Evolutionary conservation across 805 yeast genomes (phyloP).

Genomic region (Candida takata): DNA sequence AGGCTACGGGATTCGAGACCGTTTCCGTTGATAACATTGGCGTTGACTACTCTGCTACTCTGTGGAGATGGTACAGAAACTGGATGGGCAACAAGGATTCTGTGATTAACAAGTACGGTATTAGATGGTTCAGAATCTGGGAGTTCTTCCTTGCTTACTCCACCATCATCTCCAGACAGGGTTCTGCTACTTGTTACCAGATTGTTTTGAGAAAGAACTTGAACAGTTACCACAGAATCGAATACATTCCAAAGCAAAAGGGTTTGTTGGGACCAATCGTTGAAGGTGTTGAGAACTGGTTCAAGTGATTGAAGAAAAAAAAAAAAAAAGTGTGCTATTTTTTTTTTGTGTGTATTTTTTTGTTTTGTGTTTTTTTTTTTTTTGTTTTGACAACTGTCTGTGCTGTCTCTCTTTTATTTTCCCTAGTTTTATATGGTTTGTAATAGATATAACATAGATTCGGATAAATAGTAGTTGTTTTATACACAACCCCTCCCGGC

Average conservation of each 20-base stretch:
- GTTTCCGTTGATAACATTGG: constrained; percentile 83
- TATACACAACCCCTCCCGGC: no score
- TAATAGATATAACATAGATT: no score
- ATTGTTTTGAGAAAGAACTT: constrained; percentile 85
- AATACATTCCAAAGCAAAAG: constrained; percentile 70
- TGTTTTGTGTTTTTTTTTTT: no score
- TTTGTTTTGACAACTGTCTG: no score
- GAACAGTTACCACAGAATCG: constrained; percentile 76
- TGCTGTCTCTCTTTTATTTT: no score
- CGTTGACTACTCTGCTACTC: constrained; percentile 84
- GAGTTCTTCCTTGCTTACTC: constrained; percentile 82
- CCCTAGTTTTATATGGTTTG: no score
- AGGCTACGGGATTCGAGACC: constrained; percentile 81
- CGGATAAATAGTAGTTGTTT: no score
- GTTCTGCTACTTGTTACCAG: constrained; percentile 88
- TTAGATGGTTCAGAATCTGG: constrained; percentile 91
- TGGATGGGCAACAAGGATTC: constrained; percentile 81
- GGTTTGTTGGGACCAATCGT: constrained; percentile 58
- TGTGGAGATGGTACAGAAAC: constrained; percentile 93
- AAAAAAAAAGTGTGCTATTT: no score
- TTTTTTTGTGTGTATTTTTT: no score
- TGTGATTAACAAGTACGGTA: constrained; percentile 73
- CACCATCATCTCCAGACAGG: constrained; percentile 83
- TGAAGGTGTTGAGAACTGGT: constrained; percentile 49
- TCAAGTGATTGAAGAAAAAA: no score